Percentiles rank a stretch among this genome's conserved stretches.
These are phyloP conservation scores for Exophiala xenobiotica DNA, from an alignment of 2,329 filamentous ascomycete species.

Conservation along the genomic window DNA sequence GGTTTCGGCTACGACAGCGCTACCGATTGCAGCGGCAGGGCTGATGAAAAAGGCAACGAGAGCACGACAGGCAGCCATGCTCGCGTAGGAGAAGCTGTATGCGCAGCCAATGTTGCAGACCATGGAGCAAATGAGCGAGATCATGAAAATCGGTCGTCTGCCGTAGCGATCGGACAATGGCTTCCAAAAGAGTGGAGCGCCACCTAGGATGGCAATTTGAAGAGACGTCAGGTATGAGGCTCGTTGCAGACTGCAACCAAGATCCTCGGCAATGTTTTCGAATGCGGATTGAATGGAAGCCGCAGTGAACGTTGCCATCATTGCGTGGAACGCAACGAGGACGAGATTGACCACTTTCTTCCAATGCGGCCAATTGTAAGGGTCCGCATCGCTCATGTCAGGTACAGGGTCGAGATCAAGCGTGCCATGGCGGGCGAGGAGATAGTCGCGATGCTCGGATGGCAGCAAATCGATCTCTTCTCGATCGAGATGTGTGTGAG, in stretches of 20 bases:
- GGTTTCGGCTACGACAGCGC: slow-evolving; percentile 57
- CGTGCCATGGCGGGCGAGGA: slow-evolving; percentile 54
- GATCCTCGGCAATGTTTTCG: slow-evolving; percentile 52
- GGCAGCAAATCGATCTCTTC: not conserved
- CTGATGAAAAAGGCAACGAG: slow-evolving; percentile 57
- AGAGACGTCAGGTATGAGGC: slow-evolving; percentile 57
- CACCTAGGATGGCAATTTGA: slow-evolving; percentile 56
- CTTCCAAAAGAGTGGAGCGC: slow-evolving; percentile 57
- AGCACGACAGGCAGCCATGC: slow-evolving; percentile 54
- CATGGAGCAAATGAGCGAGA: slow-evolving; percentile 50
- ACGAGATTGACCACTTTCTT: slow-evolving; percentile 56
- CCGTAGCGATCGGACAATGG: slow-evolving; percentile 56
- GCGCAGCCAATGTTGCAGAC: slow-evolving; percentile 57
- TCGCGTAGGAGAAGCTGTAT: slow-evolving; percentile 48
- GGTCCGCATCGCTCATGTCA: slow-evolving; percentile 50
- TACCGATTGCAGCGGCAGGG: slow-evolving; percentile 56
- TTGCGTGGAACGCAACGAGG: slow-evolving; percentile 58
- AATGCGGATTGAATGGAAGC: slow-evolving; percentile 57
- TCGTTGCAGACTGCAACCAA: slow-evolving; percentile 49
- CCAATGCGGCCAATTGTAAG: slow-evolving; percentile 57
- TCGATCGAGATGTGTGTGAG: not conserved
- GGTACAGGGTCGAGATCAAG: slow-evolving; percentile 56
- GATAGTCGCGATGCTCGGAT: slow-evolving; percentile 31
- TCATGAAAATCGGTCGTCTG: slow-evolving; percentile 54
- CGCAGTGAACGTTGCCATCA: slow-evolving; percentile 58